Base-by-base conservation (phyloP, 2,329 filamentous ascomycete genomes). In the Capronia coronata region DNA sequence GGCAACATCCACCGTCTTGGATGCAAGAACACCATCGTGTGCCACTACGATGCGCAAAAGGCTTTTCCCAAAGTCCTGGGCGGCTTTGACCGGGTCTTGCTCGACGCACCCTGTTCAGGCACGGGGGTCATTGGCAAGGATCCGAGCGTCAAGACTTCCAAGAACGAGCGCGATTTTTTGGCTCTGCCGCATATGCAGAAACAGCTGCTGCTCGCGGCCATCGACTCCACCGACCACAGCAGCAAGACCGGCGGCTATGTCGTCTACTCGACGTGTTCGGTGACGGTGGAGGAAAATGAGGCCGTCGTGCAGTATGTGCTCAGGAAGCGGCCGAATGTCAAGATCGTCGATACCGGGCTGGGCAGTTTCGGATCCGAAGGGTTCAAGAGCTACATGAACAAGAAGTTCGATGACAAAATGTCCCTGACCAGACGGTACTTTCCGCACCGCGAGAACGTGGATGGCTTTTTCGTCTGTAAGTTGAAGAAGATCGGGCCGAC, bases 41-140 rank as follows among this genome's bases (percentile, higher is more conserved):
- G 87, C 73, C 90, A 94, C 72, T 89, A 97, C 68, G 90, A 95
- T 64, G 93, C 91, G 10, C 80, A 90, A 43, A 66, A 65, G 40
- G 89, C 94, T 59, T 98, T 97, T 67, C 93, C 93, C 22, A 87
- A 83, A 63, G 87, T 94, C 30, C 89, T 98, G 68, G 93, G 91
- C 51, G 93, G 93, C 10, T 98, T 98, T 56, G 93, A 98, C 68
- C 81, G 93, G 56, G 88, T 98, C 4, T 73, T 97, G 39, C 85
- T 97, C 51, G 90, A 98, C 71, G 90, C 89, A 1, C 93, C 93
- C 3, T 97, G 93, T 73, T 94, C 90, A 2, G 91, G 93, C 60
- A 98, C 93, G 1, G 93, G 93, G 62, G 93, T 98, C 64, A 98
- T 98, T 59, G 86, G 89, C 56, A 98, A 98, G 74, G 93, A 98